Evolutionary conservation across 176 grass and related monocot species (phyloP).

Genomic region (Carex myosuroides): DNA sequence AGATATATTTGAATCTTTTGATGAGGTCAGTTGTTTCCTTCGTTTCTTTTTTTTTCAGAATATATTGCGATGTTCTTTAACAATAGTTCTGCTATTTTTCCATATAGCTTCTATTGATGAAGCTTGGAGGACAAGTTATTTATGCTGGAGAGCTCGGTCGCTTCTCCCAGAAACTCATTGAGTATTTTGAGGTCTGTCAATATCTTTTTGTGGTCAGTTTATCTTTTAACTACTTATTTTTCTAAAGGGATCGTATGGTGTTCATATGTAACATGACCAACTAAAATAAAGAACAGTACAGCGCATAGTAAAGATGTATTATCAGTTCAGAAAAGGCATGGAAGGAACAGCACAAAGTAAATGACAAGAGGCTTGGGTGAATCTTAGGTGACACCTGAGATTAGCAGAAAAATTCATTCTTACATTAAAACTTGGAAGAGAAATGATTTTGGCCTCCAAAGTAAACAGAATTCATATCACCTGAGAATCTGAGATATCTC

Average conservation of each 20-base stretch:
- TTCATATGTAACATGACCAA: not conserved
- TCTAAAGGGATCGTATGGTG: not conserved
- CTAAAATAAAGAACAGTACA: not conserved
- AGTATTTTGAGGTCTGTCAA: conserved; percentile 69
- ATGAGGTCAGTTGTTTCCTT: conserved; percentile 47
- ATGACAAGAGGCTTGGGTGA: not conserved
- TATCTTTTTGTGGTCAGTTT: not conserved
- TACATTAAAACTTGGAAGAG: not conserved
- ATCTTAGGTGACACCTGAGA: not conserved
- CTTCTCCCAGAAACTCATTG: conserved; percentile 61
- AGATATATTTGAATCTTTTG: conserved; percentile 95
- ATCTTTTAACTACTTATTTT: not conserved
- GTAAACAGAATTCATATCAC: not conserved
- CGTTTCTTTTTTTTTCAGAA: not conserved
- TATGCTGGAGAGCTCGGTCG: conserved; percentile 79
- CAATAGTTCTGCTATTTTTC: not conserved
- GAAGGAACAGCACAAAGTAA: not conserved
- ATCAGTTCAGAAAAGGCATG: not conserved
- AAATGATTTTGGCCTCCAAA: not conserved
- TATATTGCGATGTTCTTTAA: not conserved
- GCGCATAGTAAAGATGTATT: not conserved
- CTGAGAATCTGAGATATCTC: too few relatives aligned
- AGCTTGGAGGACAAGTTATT: conserved; percentile 75
- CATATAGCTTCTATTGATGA: conserved; percentile 80
- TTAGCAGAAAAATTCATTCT: not conserved